These are phyloP conservation scores for Phyllosticta citribraziliensis DNA, from an alignment of 2,329 filamentous ascomycete species.

Conservation along the genomic window DNA sequence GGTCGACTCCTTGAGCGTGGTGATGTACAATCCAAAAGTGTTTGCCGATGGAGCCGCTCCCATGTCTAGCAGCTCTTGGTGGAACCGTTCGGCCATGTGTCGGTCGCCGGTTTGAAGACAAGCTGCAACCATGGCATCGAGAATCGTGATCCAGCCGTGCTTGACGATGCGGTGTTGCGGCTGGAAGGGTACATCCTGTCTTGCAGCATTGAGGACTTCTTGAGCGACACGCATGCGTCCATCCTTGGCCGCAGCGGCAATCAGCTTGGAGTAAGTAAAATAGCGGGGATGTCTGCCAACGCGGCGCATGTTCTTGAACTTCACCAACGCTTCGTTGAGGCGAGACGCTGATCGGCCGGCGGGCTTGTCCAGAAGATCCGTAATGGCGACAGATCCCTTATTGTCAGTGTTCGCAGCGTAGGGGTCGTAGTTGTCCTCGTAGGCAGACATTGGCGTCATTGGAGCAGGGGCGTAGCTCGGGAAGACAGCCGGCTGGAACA, in stretches of 20 bases:
- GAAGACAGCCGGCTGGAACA: conserved; percentile 29
- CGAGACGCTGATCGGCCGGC: conserved; percentile 63
- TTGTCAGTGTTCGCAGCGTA: conserved; percentile 87
- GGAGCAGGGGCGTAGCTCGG: conserved; percentile 32
- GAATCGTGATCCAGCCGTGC: conserved; percentile 92
- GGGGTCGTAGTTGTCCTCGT: conserved; percentile 80
- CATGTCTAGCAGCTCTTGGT: conserved; percentile 84
- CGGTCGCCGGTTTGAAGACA: conserved; percentile 78
- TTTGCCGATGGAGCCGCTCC: conserved; percentile 89
- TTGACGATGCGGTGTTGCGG: conserved; percentile 78
- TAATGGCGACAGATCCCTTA: conserved; percentile 83
- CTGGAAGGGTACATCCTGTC: conserved; percentile 75
- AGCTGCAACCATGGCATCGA: conserved; percentile 93
- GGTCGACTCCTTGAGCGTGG: conserved; percentile 92
- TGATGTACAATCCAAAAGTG: conserved; percentile 97
- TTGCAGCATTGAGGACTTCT: conserved; percentile 82
- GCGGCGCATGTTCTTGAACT: conserved; percentile 88
- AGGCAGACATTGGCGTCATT: conserved; percentile 49
- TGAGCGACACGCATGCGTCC: conserved; percentile 72
- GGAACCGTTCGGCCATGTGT: conserved; percentile 70
- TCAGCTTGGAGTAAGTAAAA: conserved; percentile 93
- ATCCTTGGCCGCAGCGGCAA: conserved; percentile 78
- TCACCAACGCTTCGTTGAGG: conserved; percentile 68
- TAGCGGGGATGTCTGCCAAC: conserved; percentile 86
- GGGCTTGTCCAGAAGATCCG: conserved; percentile 75